Percentiles rank a stretch among this genome's conserved stretches.
phyloP scores from a whole-genome alignment of 2,329 filamentous ascomycete genomes.

The Neopestalotiopsis sp. region DNA sequence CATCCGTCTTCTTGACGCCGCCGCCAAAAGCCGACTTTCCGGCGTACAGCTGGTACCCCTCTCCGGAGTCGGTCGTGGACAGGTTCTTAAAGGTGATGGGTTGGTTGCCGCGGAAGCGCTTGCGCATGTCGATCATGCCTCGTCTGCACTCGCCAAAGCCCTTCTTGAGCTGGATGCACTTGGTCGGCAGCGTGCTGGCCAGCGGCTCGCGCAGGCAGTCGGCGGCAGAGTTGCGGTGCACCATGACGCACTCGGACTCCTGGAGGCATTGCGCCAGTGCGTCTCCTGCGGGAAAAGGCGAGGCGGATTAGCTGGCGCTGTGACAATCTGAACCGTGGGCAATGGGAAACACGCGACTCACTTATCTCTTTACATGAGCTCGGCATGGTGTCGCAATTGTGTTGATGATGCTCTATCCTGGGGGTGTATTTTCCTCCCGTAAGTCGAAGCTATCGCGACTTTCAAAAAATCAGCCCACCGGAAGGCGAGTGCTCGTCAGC shows the following conservation, averaged over 20 bases:
- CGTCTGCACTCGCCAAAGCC: conserved; percentile 95
- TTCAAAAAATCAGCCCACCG: conserved; percentile 14
- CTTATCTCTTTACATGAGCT: conserved; percentile 96
- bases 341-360: conserved; percentile 52
- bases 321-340: conserved; percentile 1
- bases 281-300: conserved; percentile 64
- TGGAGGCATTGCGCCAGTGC: conserved; percentile 95
- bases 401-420: neutral
- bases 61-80: conserved; percentile 64
- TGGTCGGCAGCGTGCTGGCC: conserved; percentile 78
- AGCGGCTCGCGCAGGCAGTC: conserved; percentile 89
- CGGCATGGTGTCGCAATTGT: conserved; percentile 68
- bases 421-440: neutral
- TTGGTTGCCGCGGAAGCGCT: conserved; percentile 93
- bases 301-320: neutral
- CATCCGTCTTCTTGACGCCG: conserved; percentile 68
- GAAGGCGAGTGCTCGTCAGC: neutral
- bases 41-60: conserved; percentile 77
- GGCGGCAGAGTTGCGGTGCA: conserved; percentile 82
- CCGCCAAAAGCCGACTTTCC: conserved; percentile 74
- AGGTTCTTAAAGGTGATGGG: conserved; percentile 72
- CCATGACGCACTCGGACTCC: conserved; percentile 94
- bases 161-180: conserved; percentile 92
- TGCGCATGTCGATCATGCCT: conserved; percentile 98
- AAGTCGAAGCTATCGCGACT: conserved; percentile 8